Conservation (phyloP, 2,329 filamentous ascomycete species). For the Curvularia sp. region DNA sequence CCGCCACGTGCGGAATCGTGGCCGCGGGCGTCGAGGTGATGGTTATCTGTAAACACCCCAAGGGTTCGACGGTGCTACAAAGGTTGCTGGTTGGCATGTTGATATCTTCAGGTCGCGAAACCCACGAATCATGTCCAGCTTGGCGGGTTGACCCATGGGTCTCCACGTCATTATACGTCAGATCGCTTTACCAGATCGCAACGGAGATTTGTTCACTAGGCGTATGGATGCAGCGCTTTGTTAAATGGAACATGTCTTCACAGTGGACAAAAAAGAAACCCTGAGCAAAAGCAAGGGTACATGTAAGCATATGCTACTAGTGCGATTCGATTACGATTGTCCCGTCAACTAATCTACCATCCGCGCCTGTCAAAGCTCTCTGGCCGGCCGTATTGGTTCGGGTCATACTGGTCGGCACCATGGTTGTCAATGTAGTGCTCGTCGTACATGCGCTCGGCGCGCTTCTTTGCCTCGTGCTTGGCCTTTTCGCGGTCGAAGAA, state of each 20-base stretch:
- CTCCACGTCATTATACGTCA: constrained; percentile 14
- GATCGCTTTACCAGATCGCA: not conserved
- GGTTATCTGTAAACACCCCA: constrained; percentile 1
- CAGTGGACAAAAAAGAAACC: not conserved
- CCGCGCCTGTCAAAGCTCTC: constrained; percentile 37
- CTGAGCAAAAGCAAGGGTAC: not conserved
- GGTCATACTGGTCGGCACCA: constrained; percentile 55
- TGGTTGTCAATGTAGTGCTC: constrained; percentile 55
- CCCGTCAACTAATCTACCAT: constrained; percentile 30
- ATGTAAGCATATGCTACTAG: constrained; percentile 4
- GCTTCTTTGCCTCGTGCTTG: constrained; percentile 54
- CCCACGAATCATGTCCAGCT: constrained; percentile 22
- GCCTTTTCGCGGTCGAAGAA: constrained; percentile 57
- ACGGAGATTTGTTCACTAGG: not conserved
- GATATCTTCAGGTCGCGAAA: not conserved
- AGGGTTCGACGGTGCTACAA: constrained; percentile 4
- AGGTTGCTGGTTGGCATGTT: constrained; percentile 7
- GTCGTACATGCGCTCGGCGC: constrained; percentile 57
- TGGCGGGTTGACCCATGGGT: constrained; percentile 15
- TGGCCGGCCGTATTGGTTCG: constrained; percentile 51
- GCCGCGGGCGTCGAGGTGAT: not conserved
- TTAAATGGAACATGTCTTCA: not conserved
- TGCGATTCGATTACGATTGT: not conserved
- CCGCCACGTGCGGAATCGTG: not conserved
- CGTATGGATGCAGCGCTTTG: not conserved